Base-by-base conservation (phyloP, 2,329 filamentous ascomycete genomes). In the Tolypocladium paradoxum region DNA sequence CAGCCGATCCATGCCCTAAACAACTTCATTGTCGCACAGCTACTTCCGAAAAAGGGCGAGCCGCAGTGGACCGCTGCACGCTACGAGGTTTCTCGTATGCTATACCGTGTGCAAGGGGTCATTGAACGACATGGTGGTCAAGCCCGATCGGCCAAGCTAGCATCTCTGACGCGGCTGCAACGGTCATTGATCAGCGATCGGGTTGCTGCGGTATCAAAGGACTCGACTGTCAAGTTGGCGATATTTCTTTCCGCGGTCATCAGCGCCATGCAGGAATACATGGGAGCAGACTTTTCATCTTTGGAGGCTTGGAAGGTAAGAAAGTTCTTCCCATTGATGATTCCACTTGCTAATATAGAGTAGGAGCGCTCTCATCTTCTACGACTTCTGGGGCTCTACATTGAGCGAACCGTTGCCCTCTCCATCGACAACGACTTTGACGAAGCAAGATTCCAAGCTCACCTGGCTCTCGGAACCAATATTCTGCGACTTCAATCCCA, bases 401-500 rank as follows among this genome's bases (percentile, higher is more conserved):
- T 83, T 68, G 73, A 74, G 64, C 72, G 76, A 22, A 84, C 79
- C 0, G 73, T 79, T 53, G 58, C 62, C 0, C 70, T 82, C 34
- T 70, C 77, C 1, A 74, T 71, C 14, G 64, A 65, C 0, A 24
- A 62, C 4, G 61, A 65, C 0, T 85, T 85, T 57, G 79, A 85
- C 53, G 83, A 85, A 59, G 81, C 81, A 18, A 73, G 70, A 35
- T 86, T 86, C 65, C 82, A 83, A 62, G 82, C 82, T 31, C 82
- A 85, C 61, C 66, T 86, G 16, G 69, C 73, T 0, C 75, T 81
- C 51, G 76, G 78, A 7, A 69, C 71, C 0, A 69, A 71, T 24
- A 64, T 75, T 9, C 54, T 82, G 1, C 64, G 68, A n/a, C 62
- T 63, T 3, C 64, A 68, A 24, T 50, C 70, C 5, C 48, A 60